Conservation (phyloP, 208 protist genomes). For the Leishmania martiniquensis region DNA sequence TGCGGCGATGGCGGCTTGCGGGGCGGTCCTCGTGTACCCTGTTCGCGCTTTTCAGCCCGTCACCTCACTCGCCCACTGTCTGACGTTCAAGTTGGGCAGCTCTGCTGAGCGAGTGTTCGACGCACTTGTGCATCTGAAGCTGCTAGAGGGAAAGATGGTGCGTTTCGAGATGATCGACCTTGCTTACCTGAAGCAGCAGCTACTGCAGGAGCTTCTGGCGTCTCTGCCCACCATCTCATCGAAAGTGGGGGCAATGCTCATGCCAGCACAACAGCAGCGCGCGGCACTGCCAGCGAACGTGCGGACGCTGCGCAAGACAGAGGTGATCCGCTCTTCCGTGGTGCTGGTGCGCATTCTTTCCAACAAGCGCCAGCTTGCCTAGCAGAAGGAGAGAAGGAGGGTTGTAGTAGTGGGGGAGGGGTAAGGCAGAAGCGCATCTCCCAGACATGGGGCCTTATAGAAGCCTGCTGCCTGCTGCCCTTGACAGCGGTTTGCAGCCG, state of each 20-base stretch:
- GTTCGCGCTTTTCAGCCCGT: constrained; percentile 55
- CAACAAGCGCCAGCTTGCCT: constrained; percentile 78
- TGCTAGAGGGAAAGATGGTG: constrained; percentile 86
- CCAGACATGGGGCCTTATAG: neutral
- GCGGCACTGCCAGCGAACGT: constrained; percentile 1
- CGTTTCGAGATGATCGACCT: constrained; percentile 78
- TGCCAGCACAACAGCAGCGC: neutral
- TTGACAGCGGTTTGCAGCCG: neutral
- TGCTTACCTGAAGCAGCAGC: constrained; percentile 11
- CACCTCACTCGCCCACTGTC: constrained; percentile 70
- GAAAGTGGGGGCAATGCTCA: neutral
- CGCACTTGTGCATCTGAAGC: constrained; percentile 50
- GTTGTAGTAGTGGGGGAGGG: neutral
- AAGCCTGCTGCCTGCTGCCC: neutral
- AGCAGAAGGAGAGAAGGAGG: neutral
- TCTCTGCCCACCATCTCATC: constrained; percentile 9
- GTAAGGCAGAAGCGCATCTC: neutral
- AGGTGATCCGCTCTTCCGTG: constrained; percentile 46
- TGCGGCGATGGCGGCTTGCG: constrained; percentile 63
- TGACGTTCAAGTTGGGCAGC: constrained; percentile 72
- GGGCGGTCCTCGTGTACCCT: constrained; percentile 61
- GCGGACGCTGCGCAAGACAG: constrained; percentile 53
- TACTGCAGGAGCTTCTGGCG: constrained; percentile 21
- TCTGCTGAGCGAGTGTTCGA: constrained; percentile 77
- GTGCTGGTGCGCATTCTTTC: constrained; percentile 79